Base-by-base conservation (phyloP, 2,329 filamentous ascomycete species). In the Penicillium sclerotigenum region DNA sequence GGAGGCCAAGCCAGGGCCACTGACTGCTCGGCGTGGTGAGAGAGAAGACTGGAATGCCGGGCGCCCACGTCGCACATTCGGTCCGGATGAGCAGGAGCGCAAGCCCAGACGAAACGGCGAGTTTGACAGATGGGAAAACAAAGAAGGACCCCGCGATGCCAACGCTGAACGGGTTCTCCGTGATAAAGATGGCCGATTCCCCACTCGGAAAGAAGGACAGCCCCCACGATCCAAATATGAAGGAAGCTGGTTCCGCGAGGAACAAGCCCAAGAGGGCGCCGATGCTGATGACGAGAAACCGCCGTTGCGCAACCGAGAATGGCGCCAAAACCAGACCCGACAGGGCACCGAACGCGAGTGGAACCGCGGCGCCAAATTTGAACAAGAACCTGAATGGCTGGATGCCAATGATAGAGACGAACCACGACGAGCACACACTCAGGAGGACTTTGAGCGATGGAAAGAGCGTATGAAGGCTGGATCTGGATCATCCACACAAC, bases 401-500 rank as follows among this genome's bases (percentile, higher is more conserved):
- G 91, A 95, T 68, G 83, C 87, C 56, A 85, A 86, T 16, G 81
- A 80, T 42, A 75, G 81, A 22, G 87, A 88, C 56, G 87, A 90
- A 49, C 85, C 87, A 65, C 78, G 83, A 34, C 84, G 88, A 65
- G 83, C 81, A 5, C 89, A 90, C 65, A 96, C 91, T 0, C 87
- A 90, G 67, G 91, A 95, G 68, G 92, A 97, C 63, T 95, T 97
- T 73, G 88, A 95, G 75, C 90, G 90, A 64, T 97, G 93, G 86
- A 96, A 96, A 81, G 90, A 95, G 65, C 83, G 82, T 61, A 95
- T 95, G 91, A 93, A 89, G 73, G 86, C 86, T 37, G 82, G 84
- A 59, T 84, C 73, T 51, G 61, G 60, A n/a, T 43, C 57, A 48
- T 61, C 67, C n/a, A 62, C 65, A 28, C 60, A 62, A 41, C 53